These are phyloP conservation scores for Limnanthes douglasii DNA, from an alignment of 345 rosid genomes.

Conservation along the genomic window DNA sequence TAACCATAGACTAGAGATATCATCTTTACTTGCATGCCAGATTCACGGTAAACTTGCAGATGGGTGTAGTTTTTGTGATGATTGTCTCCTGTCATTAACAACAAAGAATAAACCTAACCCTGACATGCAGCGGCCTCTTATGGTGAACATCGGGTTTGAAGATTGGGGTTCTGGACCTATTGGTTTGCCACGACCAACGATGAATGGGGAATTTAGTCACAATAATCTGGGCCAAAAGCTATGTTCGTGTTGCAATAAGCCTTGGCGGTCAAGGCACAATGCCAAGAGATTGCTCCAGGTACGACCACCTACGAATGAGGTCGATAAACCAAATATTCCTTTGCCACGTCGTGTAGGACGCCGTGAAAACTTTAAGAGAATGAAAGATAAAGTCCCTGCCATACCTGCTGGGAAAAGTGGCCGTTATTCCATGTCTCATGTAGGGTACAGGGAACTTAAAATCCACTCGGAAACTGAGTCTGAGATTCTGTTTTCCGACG, in stretches of 20 bases:
- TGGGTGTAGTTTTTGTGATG: constrained; percentile 27
- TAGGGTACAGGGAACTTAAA: constrained; percentile 23
- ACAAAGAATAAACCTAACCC: constrained; percentile 20
- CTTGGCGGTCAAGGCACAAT: constrained; percentile 16
- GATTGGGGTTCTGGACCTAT: too few relatives aligned
- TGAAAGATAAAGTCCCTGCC: constrained; percentile 12
- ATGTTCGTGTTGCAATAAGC: constrained; percentile 37
- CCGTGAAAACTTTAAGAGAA: constrained; percentile 12
- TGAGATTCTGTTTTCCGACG: constrained; percentile 22
- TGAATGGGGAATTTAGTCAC: constrained; percentile 11
- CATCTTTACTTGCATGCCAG: constrained; percentile 28
- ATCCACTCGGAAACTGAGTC: constrained; percentile 23
- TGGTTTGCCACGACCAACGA: too few relatives aligned
- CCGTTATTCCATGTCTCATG: constrained; percentile 19
- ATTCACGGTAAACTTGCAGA: constrained; percentile 36
- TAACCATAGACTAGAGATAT: constrained; percentile 30
- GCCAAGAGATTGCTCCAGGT: constrained; percentile 9
- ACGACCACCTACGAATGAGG: constrained; percentile 4
- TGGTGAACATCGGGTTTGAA: constrained; percentile 17
- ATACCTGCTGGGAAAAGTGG: constrained; percentile 5
- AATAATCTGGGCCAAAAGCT: constrained; percentile 3
- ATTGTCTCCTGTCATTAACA: constrained; percentile 29
- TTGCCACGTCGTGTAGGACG: constrained; percentile 7
- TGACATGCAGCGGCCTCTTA: constrained; percentile 17
- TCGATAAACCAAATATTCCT: constrained; percentile 10